Conservation (phyloP, 305 asterid species). For the Solanum hybrid region DNA sequence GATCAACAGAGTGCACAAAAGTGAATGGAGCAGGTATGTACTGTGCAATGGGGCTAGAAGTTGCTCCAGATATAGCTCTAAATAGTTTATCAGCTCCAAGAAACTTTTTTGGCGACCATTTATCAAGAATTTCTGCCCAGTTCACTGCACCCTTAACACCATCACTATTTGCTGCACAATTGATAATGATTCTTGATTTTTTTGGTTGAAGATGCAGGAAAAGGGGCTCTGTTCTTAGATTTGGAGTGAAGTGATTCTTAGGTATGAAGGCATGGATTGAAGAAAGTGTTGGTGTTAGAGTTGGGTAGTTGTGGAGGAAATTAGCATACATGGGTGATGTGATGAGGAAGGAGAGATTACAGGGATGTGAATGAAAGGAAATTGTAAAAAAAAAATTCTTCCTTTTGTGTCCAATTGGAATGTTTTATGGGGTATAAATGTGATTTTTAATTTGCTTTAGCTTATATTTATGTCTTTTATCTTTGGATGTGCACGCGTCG, state of each 20-base stretch:
- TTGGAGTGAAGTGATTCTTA: background rate
- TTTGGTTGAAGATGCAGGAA: constrained; percentile 13
- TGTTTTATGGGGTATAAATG: background rate
- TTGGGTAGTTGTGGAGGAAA: constrained; percentile 30
- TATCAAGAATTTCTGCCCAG: constrained; percentile 44
- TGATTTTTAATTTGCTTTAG: background rate
- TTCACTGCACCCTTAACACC: constrained; percentile 24
- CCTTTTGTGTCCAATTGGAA: background rate
- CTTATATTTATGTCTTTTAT: background rate
- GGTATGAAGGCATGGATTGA: constrained; percentile 7
- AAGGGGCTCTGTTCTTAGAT: constrained; percentile 1
- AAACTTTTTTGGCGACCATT: constrained; percentile 63
- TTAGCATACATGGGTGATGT: constrained; percentile 42
- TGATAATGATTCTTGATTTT: constrained; percentile 27
- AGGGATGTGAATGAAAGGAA: background rate
- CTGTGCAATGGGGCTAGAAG: constrained; percentile 96
- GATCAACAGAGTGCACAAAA: constrained; percentile 84
- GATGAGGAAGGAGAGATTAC: background rate
- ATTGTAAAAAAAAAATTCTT: background rate
- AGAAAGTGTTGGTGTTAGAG: constrained; percentile 5
- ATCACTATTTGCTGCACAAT: constrained; percentile 29
- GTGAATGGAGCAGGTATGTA: constrained; percentile 91
- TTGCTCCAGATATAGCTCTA: constrained; percentile 74
- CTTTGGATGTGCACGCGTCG: rapidly evolving
- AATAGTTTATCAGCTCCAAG: constrained; percentile 79